These are phyloP conservation scores for Parathielavia hyrcaniae DNA, from an alignment of 495 filamentous ascomycete genomes.

Conservation along the genomic window DNA sequence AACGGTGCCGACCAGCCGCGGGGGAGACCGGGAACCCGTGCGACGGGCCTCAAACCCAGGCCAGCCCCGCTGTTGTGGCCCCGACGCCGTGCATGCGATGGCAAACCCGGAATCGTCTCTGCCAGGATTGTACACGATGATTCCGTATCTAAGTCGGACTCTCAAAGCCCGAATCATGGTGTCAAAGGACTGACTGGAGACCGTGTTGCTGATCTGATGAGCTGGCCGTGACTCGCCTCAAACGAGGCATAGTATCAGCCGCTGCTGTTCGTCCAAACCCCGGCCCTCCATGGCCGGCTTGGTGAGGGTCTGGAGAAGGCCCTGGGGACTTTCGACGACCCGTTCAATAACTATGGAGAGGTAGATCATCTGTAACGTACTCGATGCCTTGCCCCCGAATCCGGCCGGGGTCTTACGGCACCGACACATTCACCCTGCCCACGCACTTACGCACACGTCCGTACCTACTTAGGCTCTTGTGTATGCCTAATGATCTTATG, in stretches of 20 bases:
- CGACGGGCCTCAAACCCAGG: background rate
- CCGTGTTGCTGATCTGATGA: background rate
- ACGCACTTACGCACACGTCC: too few species aligned
- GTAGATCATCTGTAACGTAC: too few species aligned
- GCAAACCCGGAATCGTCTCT: background rate
- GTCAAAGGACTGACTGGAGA: too few species aligned
- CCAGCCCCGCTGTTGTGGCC: conserved; percentile 5
- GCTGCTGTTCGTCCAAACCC: background rate
- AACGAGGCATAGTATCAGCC: background rate
- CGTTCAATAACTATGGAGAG: too few species aligned
- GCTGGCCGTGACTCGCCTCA: background rate
- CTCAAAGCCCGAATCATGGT: too few species aligned
- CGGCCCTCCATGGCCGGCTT: background rate
- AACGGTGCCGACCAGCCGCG: background rate
- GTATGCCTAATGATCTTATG: too few species aligned
- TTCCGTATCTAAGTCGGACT: too few species aligned
- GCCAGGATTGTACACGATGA: background rate
- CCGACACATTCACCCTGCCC: too few species aligned
- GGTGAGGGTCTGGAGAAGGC: background rate
- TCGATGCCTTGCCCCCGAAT: too few species aligned
- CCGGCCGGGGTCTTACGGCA: too few species aligned
- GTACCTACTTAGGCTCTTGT: too few species aligned
- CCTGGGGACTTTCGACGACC: background rate
- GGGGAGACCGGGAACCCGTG: background rate
- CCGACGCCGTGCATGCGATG: background rate